These are phyloP conservation scores for Gracilaria gracilis DNA, from an alignment of 23 red algal species.

Conservation along the genomic window DNA sequence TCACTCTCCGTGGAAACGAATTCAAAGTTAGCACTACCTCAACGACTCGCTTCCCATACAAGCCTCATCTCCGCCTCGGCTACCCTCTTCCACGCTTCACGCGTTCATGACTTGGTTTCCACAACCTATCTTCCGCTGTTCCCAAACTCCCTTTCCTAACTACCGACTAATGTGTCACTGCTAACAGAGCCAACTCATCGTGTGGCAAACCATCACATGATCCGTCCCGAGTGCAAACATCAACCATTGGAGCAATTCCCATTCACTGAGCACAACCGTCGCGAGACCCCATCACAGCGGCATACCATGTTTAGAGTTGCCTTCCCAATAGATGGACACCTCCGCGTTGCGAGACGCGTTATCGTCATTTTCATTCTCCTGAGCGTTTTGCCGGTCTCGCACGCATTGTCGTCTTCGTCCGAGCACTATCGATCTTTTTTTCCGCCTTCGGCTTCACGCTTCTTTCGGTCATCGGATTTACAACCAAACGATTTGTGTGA, in stretches of 20 bases:
- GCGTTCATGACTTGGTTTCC: neutral
- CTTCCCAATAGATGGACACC: neutral
- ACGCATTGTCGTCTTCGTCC: neutral
- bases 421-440: constrained; percentile 16
- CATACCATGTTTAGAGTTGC: constrained; percentile 17
- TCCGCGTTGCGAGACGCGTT: neutral
- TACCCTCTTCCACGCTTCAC: neutral
- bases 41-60: neutral
- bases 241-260: neutral
- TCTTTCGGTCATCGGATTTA: neutral
- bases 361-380: neutral
- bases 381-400: neutral
- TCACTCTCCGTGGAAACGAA: neutral
- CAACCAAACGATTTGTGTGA: neutral
- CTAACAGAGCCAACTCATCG: neutral
- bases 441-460: neutral
- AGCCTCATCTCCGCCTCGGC: neutral
- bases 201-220: constrained; percentile 2
- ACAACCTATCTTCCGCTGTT: neutral
- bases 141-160: neutral
- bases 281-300: neutral
- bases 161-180: neutral
- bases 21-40: neutral
- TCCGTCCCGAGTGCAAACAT: neutral
- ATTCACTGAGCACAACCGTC: constrained; percentile 5